Evolutionary conservation across 345 rosid genomes (phyloP).

Genomic region (Angophora floribunda): DNA sequence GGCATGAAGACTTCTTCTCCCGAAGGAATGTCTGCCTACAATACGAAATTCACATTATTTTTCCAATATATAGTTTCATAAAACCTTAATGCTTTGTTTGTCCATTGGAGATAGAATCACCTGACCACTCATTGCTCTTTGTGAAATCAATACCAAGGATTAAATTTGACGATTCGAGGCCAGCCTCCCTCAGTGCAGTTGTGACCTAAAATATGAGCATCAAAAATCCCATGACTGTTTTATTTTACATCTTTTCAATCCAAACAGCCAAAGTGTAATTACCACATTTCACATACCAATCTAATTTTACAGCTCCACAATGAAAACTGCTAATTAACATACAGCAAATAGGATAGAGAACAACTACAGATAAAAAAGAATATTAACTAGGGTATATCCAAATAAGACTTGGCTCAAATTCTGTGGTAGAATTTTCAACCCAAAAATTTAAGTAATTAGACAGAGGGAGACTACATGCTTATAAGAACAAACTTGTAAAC

Average conservation of each 20-base stretch:
- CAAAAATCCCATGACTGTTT: background rate
- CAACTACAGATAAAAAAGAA: background rate
- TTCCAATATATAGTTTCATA: background rate
- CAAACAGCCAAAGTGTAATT: background rate
- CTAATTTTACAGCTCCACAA: background rate
- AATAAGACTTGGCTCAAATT: background rate
- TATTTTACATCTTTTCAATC: background rate
- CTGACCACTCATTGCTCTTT: conserved; percentile 77
- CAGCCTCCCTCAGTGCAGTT: conserved; percentile 56
- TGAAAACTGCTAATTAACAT: background rate
- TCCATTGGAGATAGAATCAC: conserved; percentile 7
- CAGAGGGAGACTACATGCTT: background rate
- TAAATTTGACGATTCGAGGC: conserved; percentile 73
- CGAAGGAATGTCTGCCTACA: conserved; percentile 71
- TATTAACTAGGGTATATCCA: background rate
- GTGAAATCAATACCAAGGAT: conserved; percentile 75
- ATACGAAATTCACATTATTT: background rate
- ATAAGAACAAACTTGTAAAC: background rate
- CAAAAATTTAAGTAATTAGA: background rate
- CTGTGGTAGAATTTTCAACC: background rate
- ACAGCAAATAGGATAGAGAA: background rate
- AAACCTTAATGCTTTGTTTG: background rate
- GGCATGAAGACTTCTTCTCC: conserved; percentile 76
- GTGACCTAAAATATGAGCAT: conserved; percentile 32
- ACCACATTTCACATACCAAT: background rate